These are phyloP conservation scores for Aquilaria sinensis DNA, from an alignment of 345 rosid species.

Conservation along the genomic window DNA sequence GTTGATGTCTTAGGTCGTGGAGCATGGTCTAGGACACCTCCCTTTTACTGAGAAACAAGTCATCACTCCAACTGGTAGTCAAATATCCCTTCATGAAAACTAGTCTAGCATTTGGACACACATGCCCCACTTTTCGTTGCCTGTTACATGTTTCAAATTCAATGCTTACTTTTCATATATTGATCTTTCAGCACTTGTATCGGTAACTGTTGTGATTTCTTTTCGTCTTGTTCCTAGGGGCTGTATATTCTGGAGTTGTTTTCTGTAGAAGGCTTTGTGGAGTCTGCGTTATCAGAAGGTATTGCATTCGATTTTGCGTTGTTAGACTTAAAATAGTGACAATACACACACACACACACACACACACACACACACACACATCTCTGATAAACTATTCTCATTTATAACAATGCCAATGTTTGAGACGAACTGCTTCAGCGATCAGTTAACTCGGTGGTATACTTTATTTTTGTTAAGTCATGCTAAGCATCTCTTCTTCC, in stretches of 20 bases:
- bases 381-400: too few species aligned
- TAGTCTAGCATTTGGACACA: neutral
- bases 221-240: slow-evolving; percentile 37
- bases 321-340: too few species aligned
- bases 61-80: slow-evolving; percentile 80
- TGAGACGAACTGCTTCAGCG: too few species aligned
- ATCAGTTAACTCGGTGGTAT: too few species aligned
- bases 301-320: neutral
- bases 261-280: slow-evolving; percentile 83
- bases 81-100: neutral
- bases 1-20: slow-evolving; percentile 68
- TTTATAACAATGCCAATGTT: too few species aligned
- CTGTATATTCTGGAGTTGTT: slow-evolving; percentile 80
- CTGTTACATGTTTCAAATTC: neutral
- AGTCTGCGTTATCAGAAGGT: slow-evolving; percentile 89
- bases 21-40: slow-evolving; percentile 97
- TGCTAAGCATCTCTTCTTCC: neutral
- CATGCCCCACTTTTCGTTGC: neutral
- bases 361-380: too few species aligned
- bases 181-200: neutral
- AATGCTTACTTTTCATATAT: neutral
- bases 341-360: too few species aligned
- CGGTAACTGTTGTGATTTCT: neutral
- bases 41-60: slow-evolving; percentile 89
- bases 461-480: neutral